Conservation (phyloP, 179 eudicot species). For the Beta macrorhiza region DNA sequence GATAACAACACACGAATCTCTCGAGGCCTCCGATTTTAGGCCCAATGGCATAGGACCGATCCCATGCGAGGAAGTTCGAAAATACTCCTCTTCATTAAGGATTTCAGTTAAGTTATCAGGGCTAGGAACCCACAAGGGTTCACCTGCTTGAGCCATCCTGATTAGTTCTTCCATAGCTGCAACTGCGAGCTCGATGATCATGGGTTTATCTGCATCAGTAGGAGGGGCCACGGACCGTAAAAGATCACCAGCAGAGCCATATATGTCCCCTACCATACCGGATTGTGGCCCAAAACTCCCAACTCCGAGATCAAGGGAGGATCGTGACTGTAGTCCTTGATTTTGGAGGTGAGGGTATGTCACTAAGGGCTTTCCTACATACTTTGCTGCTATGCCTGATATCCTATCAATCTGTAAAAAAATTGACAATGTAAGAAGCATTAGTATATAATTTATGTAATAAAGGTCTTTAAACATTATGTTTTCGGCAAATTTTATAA, state of each 20-base stretch:
- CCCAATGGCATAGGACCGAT: conserved; percentile 84
- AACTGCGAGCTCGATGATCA: conserved; percentile 92
- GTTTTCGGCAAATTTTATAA: too few species aligned
- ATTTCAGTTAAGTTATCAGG: conserved; percentile 43
- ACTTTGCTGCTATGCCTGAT: conserved; percentile 93
- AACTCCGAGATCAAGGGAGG: conserved; percentile 56
- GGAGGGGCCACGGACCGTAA: conserved; percentile 71
- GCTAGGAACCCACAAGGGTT: conserved; percentile 74
- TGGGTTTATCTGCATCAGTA: conserved; percentile 78
- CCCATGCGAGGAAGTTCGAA: conserved; percentile 72
- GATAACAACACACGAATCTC: conserved; percentile 80
- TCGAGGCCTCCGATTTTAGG: conserved; percentile 71
- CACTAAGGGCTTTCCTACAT: conserved; percentile 81
- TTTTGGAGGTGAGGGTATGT: conserved; percentile 49
- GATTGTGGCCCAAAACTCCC: conserved; percentile 55
- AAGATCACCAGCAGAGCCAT: conserved; percentile 61
- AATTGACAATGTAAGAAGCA: not conserved
- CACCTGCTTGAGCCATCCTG: conserved; percentile 77
- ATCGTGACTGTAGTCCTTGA: conserved; percentile 34
- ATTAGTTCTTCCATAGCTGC: conserved; percentile 95
- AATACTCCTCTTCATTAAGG: conserved; percentile 74
- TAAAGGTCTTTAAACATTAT: too few species aligned
- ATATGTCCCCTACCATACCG: conserved; percentile 56
- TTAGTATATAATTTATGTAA: not conserved
- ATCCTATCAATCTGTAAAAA: conserved; percentile 78